Percentiles rank a stretch among this genome's conserved stretches.
Conservation (phyloP, 495 filamentous ascomycete genomes). For the Penicillium coprophilum region DNA sequence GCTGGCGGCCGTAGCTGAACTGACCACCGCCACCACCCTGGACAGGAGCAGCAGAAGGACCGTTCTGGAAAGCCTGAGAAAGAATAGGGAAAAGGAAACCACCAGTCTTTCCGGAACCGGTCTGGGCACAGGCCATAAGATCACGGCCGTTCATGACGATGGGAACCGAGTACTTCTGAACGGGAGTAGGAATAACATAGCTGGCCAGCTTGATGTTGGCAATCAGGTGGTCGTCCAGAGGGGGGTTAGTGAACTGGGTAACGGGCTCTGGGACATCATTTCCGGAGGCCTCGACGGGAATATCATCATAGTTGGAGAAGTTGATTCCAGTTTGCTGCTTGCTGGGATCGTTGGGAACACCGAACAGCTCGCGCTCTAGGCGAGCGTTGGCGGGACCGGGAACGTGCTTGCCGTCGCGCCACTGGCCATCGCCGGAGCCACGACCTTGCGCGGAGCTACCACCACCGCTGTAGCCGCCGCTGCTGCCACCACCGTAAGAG, state of each 20-base stretch:
- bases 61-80: constrained; percentile 89
- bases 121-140: constrained; percentile 98
- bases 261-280: constrained; percentile 92
- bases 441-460: constrained; percentile 51
- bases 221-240: constrained; percentile 87
- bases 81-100: constrained; percentile 98
- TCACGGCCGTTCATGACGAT: constrained; percentile 96
- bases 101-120: constrained; percentile 98
- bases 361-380: constrained; percentile 93
- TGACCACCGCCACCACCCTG: constrained; percentile 49
- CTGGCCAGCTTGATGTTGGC: constrained; percentile 88
- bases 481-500: constrained; percentile 51
- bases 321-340: constrained; percentile 98
- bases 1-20: constrained; percentile 71
- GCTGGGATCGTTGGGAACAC: constrained; percentile 85
- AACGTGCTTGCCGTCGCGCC: constrained; percentile 95
- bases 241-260: constrained; percentile 86
- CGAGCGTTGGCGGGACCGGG: constrained; percentile 84
- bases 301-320: constrained; percentile 99
- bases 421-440: constrained; percentile 90
- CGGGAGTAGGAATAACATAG: constrained; percentile 92
- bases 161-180: constrained; percentile 97
- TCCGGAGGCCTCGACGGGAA: constrained; percentile 95
- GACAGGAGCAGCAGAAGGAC: constrained; percentile 68
- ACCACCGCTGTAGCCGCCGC: constrained; percentile 48